Evolutionary conservation across 2,329 filamentous ascomycete genomes (phyloP).

Genomic region (Chaetomium olivaceum): DNA sequence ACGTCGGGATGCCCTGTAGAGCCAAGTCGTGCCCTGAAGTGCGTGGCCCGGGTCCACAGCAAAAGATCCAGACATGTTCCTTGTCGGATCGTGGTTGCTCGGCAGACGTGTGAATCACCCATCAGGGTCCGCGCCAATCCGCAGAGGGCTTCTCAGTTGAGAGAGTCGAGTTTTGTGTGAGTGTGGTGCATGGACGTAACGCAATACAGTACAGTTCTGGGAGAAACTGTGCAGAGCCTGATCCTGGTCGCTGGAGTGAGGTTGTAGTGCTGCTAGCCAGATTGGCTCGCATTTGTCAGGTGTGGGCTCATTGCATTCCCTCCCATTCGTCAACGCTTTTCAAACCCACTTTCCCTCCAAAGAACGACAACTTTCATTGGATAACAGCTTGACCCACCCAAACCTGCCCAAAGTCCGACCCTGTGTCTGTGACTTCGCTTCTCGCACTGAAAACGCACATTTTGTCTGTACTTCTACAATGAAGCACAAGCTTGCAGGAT

Average conservation of each 20-base stretch:
- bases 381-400: too few species aligned
- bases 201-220: background rate
- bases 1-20: background rate
- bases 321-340: background rate
- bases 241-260: constrained; percentile 2
- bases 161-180: background rate
- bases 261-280: background rate
- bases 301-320: background rate
- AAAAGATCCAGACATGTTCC: constrained; percentile 12
- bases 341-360: background rate
- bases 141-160: background rate
- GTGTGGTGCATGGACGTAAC: background rate
- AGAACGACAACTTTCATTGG: constrained; percentile 4
- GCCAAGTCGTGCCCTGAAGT: too few species aligned
- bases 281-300: constrained; percentile 4
- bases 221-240: background rate
- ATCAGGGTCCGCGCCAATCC: background rate
- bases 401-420: background rate
- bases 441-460: background rate
- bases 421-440: background rate
- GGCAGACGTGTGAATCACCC: background rate
- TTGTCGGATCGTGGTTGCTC: background rate
- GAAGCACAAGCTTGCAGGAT: background rate
- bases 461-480: background rate
- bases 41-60: background rate